Evolutionary conservation across 179 eudicot genomes (phyloP), one percentile per base, ranked within the genome.

Genomic region (Beta corolliflora): DNA sequence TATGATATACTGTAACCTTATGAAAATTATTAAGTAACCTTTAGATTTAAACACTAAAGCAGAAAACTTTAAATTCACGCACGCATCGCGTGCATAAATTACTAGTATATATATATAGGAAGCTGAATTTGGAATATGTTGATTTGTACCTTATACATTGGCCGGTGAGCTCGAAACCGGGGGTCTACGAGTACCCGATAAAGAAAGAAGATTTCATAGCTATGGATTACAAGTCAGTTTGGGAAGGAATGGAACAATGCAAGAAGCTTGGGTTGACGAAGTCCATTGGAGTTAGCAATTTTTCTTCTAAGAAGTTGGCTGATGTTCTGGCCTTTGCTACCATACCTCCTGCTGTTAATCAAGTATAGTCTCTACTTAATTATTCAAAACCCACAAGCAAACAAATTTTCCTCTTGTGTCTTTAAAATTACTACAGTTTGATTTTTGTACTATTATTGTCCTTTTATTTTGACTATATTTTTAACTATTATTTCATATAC

Each of bases 321-420:
- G 48, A 81, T 90, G 29, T 63, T 3, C 15, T 63, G 10, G 66
- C 87, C 9, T 61, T 74, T 56, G 93, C 97, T 53, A 86, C 87
- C 77, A 87, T 91, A 69, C 90, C 88, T 3, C 97, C 93, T 18
- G 91, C 93, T 36, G 93, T 91, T 56, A 93, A 91, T 75, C 97
- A 93, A 83, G 93, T 89, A 25, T 66, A 65, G 55, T 69, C 18
- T 71, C 46, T 65, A 63, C 78, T 41, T 45, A n/a, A 29, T 25
- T 25, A 25, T 25, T 25, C 29, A 25, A 25, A 25, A 25, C 29
- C 29, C 29, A 25, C 29, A 25, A 25, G 29, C 29, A 25, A 25
- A 25, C 29, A 25, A 25, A 25, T 0, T 25, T 25, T 25, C 29
- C 29, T 25, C 29, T 25, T 25, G 29, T 25, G 29, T 25, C 29